Evolutionary conservation across 345 rosid species (phyloP).

Genomic region (Hypericum androsaemum): DNA sequence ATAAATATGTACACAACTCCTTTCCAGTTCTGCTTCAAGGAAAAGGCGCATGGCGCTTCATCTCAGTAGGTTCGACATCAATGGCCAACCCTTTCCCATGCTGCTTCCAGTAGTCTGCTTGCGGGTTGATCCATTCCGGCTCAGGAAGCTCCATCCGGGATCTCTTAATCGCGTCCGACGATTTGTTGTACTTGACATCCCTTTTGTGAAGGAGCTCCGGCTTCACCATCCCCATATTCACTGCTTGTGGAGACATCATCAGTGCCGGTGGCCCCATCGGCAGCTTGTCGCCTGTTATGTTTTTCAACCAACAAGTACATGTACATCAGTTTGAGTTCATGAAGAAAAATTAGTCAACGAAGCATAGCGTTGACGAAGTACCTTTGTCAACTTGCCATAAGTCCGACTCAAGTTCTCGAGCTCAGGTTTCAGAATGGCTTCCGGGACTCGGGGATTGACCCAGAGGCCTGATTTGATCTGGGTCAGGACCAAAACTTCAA

Average conservation of each 20-base stretch:
- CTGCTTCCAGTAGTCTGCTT: slow-evolving; percentile 67
- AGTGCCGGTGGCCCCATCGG: slow-evolving; percentile 52
- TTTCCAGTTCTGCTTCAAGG: slow-evolving; percentile 17
- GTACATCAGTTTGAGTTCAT: too few relatives aligned
- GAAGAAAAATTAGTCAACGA: not conserved
- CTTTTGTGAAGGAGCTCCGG: slow-evolving; percentile 37
- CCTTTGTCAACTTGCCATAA: slow-evolving; percentile 72
- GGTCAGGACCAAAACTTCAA: not conserved
- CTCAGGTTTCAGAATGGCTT: slow-evolving; percentile 48
- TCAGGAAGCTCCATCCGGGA: slow-evolving; percentile 40
- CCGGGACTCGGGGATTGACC: slow-evolving; percentile 62
- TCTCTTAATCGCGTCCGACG: slow-evolving; percentile 24
- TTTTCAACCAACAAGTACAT: slow-evolving; percentile 1
- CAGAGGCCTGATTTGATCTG: slow-evolving; percentile 60
- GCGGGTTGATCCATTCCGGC: slow-evolving; percentile 43
- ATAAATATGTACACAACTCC: too few relatives aligned
- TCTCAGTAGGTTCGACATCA: slow-evolving; percentile 30
- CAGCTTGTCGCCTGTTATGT: slow-evolving; percentile 40
- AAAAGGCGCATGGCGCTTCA: slow-evolving; percentile 38
- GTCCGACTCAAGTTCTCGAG: slow-evolving; percentile 52
- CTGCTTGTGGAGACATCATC: slow-evolving; percentile 72
- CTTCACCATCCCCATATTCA: slow-evolving; percentile 41
- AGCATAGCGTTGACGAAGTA: slow-evolving; percentile 1
- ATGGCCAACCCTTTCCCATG: slow-evolving; percentile 55
- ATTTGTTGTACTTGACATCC: slow-evolving; percentile 41